phyloP scores from a whole-genome alignment of 2,329 filamentous ascomycete genomes.

The Verticillium nonalfalfae region DNA sequence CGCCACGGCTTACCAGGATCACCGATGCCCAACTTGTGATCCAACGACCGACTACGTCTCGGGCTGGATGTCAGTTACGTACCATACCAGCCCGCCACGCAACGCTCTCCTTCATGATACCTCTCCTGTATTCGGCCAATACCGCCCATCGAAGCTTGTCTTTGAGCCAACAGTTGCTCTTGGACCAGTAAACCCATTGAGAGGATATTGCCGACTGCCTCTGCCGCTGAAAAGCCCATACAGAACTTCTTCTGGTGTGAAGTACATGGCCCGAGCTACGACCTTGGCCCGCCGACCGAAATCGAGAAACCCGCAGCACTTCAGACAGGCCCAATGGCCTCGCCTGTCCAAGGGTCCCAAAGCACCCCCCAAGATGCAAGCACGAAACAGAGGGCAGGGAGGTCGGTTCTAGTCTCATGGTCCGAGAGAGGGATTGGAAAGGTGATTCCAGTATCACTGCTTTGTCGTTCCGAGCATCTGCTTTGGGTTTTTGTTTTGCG shows the following conservation, averaged over 20 bases:
- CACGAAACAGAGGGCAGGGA: background rate
- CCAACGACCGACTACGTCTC: background rate
- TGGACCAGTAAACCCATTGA: background rate
- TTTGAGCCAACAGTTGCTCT: background rate
- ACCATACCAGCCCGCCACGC: background rate
- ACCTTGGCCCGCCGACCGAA: background rate
- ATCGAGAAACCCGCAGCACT: background rate
- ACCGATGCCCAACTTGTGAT: background rate
- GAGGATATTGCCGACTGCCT: background rate
- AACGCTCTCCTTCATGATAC: background rate
- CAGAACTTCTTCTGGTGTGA: background rate
- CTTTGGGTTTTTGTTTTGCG: background rate
- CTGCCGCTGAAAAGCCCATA: background rate
- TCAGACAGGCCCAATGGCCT: background rate
- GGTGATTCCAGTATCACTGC: background rate
- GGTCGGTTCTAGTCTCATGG: background rate
- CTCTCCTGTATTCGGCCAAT: background rate
- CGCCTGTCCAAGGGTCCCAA: background rate
- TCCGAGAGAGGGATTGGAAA: background rate
- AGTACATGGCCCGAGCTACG: background rate
- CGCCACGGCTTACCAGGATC: background rate
- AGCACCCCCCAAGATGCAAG: background rate
- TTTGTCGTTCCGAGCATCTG: background rate
- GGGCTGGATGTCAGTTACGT: background rate
- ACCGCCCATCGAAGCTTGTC: background rate